Conservation (phyloP, 257 asterid genomes). For the Thymus mandschuricus region DNA sequence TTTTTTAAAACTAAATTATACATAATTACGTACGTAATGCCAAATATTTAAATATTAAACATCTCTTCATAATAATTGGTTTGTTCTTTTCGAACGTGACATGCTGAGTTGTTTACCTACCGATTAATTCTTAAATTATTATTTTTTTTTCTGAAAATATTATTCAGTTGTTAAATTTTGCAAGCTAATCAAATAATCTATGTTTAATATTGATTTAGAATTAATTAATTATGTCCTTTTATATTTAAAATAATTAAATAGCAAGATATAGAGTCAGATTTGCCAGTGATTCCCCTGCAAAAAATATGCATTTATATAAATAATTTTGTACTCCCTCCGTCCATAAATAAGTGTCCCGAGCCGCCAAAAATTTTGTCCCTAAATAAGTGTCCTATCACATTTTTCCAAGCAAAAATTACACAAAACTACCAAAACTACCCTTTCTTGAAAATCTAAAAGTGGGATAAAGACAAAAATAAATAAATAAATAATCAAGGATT, state of each 20-base stretch:
- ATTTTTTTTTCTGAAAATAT: not conserved
- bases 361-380: too few relatives aligned
- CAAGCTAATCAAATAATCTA: too few relatives aligned
- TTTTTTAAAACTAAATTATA: not conserved
- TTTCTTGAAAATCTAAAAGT: too few relatives aligned
- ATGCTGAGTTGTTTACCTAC: constrained; percentile 35
- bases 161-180: not conserved
- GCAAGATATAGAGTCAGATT: not conserved
- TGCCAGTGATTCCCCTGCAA: not conserved
- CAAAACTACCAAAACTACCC: too few relatives aligned
- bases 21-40: constrained; percentile 25
- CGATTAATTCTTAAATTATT: not conserved
- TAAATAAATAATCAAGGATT: too few relatives aligned
- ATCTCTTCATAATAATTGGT: constrained; percentile 3
- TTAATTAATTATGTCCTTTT: too few relatives aligned
- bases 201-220: too few relatives aligned
- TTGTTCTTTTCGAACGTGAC: constrained; percentile 32
- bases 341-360: too few relatives aligned
- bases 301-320: not conserved
- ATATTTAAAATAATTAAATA: not conserved
- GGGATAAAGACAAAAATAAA: too few relatives aligned
- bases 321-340: not conserved
- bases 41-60: constrained; percentile 18
- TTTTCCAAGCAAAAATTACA: too few relatives aligned
- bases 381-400: too few relatives aligned